Evolutionary conservation across 495 filamentous ascomycete species (phyloP), one percentile per base, ranked within the genome.

Genomic region (Daldinia bambusicola): DNA sequence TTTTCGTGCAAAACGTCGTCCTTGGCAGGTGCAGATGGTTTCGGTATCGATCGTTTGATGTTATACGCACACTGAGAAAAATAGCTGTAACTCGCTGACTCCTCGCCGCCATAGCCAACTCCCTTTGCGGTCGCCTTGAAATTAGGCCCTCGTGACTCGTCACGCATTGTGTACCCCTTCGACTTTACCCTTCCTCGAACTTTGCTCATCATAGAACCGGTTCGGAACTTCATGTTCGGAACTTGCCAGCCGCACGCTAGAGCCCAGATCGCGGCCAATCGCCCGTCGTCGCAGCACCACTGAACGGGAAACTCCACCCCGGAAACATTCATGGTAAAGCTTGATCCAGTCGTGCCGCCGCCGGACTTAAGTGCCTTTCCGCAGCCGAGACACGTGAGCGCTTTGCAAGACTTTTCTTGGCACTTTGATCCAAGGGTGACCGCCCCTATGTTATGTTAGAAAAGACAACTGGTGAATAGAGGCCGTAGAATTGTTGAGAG

Each of bases 261-360:
- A 18, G 74, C 74, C 59, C 78, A 81, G 16, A 75, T 61, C 14
- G 81, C 70, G n/a, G 76, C 77, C 5, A 77, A 18, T 7, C 77
- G 67, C 2, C 75, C 76, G 9, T 57, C 9, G 16, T 76, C 68
- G 58, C 80, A 82, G 63, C 79, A 81, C 77, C 78, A 81, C 18
- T 60, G 13, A 4, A 76, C 20, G 1, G 66, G 63, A 34, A 74
- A 43, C 8, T 8, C 45, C 14, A 61, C 41, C 1, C 53, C 59
- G 4, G 70, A 61, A 0, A 48, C 20, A 0, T 30, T 5, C 1
- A 61, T 6, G 12, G 2, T 38, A 14, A 0, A 34, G 5, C 12
- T 36, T 22, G 26, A 12, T 22, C 20, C 8, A 26, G 9, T 34
- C 9, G 1, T 20, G 1, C 14, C 13, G 5, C 12, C 0, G n/a